Base-by-base conservation (phyloP, 768 basidiomycete genomes). In the Pulveroboletus frians region DNA sequence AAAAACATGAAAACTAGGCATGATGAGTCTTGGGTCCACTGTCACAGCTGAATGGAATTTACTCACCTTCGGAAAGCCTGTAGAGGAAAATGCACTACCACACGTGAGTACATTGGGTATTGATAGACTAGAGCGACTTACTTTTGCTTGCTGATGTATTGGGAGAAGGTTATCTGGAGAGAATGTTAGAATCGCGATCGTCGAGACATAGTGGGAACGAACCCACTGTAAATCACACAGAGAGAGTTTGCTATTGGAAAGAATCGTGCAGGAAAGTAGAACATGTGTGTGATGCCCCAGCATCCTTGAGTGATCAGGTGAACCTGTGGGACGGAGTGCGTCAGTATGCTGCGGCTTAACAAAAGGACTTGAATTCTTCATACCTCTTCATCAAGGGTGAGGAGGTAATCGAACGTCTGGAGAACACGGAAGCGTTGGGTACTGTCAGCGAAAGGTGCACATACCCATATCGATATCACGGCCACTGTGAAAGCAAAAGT, bases 311-410 rank as follows among this genome's bases (percentile, higher is more conserved):
- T 53, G 31, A 54, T 34, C 41, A 54, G 17, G 20, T 26, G 23
- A 30, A 42, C 52, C 52, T 53, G 42, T 6, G 14, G 36, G 3
- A 11, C 17, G 4, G 20, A 21, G 9, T 2, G 3, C 13, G 34
- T 49, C 1, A 46, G 18, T 14, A 8, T 4, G 30, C 4, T 1
- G 17, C 9, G 4, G 18, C 10, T 7, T 14, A 9, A 27, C 5
- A 20, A 11, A 21, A 18, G 30, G n/a, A 23, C 8, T 29, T 20
- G 27, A 4, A 9, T 21, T 17, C 43, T n/a, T 21, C 51, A 9
- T 32, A 47, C 53, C 42, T 54, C 53, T 48, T 54, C 38, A 9
- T 54, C 41, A 27, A 54, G n/a, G 6, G 52, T 48, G 26, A 54
- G 52, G 13, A 54, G 17, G 37, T 54, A 54, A 26, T 54, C 52